Percentiles rank a stretch among this genome's conserved stretches.
These are phyloP conservation scores for Auriscalpium orientale DNA, from an alignment of 768 basidiomycete genomes.

Conservation along the genomic window DNA sequence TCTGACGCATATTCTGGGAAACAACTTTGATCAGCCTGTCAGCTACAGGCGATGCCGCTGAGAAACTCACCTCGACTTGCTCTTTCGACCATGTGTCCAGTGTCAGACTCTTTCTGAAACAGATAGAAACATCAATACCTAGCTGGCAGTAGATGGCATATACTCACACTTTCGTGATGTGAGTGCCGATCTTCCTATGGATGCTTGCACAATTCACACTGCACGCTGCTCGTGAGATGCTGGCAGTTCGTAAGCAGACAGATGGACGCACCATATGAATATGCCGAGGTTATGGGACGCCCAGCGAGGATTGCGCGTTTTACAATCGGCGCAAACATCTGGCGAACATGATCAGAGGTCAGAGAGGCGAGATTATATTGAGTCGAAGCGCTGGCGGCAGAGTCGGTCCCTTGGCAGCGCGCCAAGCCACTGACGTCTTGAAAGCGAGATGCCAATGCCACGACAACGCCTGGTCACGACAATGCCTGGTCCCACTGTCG, in stretches of 20 bases:
- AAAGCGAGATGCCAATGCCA: no score
- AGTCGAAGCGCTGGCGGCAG: background rate
- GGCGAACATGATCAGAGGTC: background rate
- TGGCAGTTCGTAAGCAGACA: background rate
- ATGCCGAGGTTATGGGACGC: conserved; percentile 84
- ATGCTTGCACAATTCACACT: conserved; percentile 86
- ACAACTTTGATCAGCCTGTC: conserved; percentile 2
- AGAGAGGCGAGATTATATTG: background rate
- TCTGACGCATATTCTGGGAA: conserved; percentile 63
- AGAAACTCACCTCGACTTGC: conserved; percentile 66
- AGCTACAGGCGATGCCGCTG: conserved; percentile 1
- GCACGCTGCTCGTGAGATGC: conserved; percentile 9
- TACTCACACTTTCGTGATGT: conserved; percentile 86
- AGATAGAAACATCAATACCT: background rate
- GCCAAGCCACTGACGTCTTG: no score
- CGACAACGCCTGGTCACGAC: no score
- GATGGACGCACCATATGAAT: conserved; percentile 62
- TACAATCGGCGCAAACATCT: conserved; percentile 93
- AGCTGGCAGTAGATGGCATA: background rate
- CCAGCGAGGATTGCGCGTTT: conserved; percentile 82
- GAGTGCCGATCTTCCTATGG: conserved; percentile 92
- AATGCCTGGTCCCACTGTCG: no score
- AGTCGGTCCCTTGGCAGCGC: no score
- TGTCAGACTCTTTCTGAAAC: conserved; percentile 75
- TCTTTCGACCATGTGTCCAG: conserved; percentile 86